Evolutionary conservation across 2,329 filamentous ascomycete genomes (phyloP), one percentile per base, ranked within the genome.

Genomic region (Emericellopsis cladophorae): DNA sequence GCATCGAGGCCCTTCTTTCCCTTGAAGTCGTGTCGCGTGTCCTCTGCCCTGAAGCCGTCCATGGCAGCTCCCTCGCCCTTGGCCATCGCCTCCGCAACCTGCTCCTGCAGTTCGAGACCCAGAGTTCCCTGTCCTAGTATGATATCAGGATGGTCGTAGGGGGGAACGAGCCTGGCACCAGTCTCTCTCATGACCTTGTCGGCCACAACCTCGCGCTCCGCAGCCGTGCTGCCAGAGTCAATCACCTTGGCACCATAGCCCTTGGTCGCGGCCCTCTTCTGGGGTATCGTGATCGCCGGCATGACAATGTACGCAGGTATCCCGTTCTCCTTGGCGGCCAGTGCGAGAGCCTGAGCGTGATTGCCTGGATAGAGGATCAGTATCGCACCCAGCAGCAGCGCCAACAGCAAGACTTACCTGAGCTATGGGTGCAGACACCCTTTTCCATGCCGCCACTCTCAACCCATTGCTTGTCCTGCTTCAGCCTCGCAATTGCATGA

Each of bases 51-150:
- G 32, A 35, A 35, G 47, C 40, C 9, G 43, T 26, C 39, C 37
- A 39, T 7, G 44, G 32, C 11, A 38, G 40, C 34, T 34, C 38
- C 16, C 47, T 51, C 24, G 26, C 45, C 47, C 1, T 49, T 50
- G 7, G 54, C 56, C 34, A 81, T 65, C 46, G 81, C 51, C 35
- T 70, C 67, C 4, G 55, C 59, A 2, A 81, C 84, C 55, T 96
- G 89, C 45, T 73, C 66, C 55, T 88, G 80, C 29, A 95, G 60
- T 60, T 98, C 92, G 5, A 95, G 59, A 0, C 79, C 89, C 46
- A 85, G 68, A 1, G 90, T 96, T n/a, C 90, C 92, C 65, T 95
- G 89, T 0, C 92, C 90, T 1, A 95, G 74, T 42, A 96, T 83
- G 48, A 95, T 88, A 58, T 95, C 78, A 3, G 84, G 83, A 61